A percentile compares a stretch with the other conserved stretches of the same genome.
Evolutionary conservation across 2,329 filamentous ascomycete species (phyloP).

Genomic region (Penicillium digitatum): DNA sequence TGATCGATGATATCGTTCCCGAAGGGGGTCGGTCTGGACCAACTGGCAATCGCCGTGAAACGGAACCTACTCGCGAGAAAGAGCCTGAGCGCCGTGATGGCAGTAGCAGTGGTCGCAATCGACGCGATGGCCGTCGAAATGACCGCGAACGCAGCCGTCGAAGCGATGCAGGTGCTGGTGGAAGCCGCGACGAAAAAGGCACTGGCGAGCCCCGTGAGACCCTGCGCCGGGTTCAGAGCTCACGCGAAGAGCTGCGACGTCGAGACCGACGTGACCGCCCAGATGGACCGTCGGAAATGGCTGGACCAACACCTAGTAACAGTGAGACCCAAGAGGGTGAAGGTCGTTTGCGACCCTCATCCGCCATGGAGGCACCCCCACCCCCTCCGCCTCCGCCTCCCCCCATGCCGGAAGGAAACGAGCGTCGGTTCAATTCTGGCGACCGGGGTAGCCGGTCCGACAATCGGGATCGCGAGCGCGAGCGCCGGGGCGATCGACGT

Average conservation of each 20-base stretch:
- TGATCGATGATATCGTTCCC: conserved; percentile 32
- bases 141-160: conserved; percentile 37
- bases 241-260: conserved; percentile 36
- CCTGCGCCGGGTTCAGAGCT: conserved; percentile 30
- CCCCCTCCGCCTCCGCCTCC: conserved; percentile 32
- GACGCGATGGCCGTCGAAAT: conserved; percentile 36
- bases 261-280: conserved; percentile 38
- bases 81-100: conserved; percentile 32
- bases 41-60: conserved; percentile 21
- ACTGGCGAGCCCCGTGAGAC: conserved; percentile 30
- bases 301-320: conserved; percentile 10
- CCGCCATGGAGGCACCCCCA: conserved; percentile 31
- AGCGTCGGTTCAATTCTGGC: conserved; percentile 34
- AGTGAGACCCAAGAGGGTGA: conserved; percentile 26
- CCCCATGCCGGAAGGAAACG: conserved; percentile 26
- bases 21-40: conserved; percentile 35
- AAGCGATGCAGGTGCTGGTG: conserved; percentile 26
- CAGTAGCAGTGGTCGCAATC: conserved; percentile 22
- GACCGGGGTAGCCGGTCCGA: conserved; percentile 32
- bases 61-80: conserved; percentile 30
- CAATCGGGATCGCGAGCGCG: conserved; percentile 32
- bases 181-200: conserved; percentile 22
- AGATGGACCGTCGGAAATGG: conserved; percentile 24
- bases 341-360: conserved; percentile 34
- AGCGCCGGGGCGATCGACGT: conserved; percentile 36